Conservation (phyloP, 2,329 filamentous ascomycete species). For the Atkinsonella texensis region DNA sequence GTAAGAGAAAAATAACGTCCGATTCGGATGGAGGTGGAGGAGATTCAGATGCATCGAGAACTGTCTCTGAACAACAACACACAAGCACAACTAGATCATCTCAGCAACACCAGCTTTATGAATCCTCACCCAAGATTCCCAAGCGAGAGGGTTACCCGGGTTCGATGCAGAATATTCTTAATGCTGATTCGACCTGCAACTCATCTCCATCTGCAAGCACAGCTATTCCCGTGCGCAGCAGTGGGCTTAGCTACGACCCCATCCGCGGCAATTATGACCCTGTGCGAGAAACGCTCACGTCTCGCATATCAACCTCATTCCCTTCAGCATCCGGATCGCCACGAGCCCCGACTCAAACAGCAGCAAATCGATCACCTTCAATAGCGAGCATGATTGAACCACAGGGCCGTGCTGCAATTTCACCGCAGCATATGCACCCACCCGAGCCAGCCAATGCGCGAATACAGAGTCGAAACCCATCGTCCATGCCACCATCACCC, state of each 20-base stretch:
- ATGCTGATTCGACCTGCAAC: constrained; percentile 34
- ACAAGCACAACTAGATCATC: constrained; percentile 10
- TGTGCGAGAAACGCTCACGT: constrained; percentile 47
- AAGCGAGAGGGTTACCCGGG: constrained; percentile 40
- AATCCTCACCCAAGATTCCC: constrained; percentile 28
- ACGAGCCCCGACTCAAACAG: constrained; percentile 24
- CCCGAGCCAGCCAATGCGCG: constrained; percentile 17
- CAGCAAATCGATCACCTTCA: constrained; percentile 54
- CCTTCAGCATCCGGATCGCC: constrained; percentile 36
- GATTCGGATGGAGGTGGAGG: constrained; percentile 24
- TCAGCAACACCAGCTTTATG: constrained; percentile 15
- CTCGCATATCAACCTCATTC: constrained; percentile 37
- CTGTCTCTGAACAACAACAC: constrained; percentile 14
- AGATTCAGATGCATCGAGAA: constrained; percentile 16
- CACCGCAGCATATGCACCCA: constrained; percentile 17
- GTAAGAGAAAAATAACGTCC: constrained; percentile 41
- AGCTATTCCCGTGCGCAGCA: constrained; percentile 42
- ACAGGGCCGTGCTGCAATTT: constrained; percentile 19
- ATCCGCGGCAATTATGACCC: constrained; percentile 67
- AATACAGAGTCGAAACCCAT: constrained; percentile 22
- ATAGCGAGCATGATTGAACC: constrained; percentile 79
- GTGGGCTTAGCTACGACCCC: constrained; percentile 80
- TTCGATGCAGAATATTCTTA: constrained; percentile 45
- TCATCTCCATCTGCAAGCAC: constrained; percentile 28
- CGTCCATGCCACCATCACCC: constrained; percentile 31